Evolutionary conservation across 495 filamentous ascomycete genomes (phyloP).

Genomic region (Penicillium alfredii): DNA sequence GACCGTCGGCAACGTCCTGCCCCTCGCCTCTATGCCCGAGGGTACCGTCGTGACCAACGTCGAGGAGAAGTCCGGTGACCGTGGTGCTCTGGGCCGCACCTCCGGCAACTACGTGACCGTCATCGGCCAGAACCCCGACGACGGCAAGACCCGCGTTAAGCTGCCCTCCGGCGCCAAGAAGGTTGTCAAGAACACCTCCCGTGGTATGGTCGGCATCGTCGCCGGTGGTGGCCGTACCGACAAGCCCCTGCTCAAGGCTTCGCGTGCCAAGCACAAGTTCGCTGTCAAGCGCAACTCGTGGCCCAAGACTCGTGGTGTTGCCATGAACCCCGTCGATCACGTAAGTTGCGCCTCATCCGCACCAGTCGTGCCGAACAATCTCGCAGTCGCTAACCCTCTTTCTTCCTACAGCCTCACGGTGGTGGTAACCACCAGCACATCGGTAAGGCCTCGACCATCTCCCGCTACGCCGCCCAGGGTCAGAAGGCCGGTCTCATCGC

Average conservation of each 20-base stretch:
- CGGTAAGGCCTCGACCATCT: slow-evolving; percentile 99
- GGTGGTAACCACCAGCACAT: slow-evolving; percentile 99
- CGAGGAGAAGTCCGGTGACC: slow-evolving; percentile 97
- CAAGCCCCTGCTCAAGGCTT: slow-evolving; percentile 98
- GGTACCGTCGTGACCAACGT: slow-evolving; percentile 98
- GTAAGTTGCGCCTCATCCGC: slow-evolving; percentile 39
- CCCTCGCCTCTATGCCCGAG: slow-evolving; percentile 88
- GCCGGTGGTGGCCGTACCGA: slow-evolving; percentile 98
- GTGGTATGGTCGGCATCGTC: slow-evolving; percentile 99
- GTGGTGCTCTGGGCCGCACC: slow-evolving; percentile 89
- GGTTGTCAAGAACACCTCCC: slow-evolving; percentile 81
- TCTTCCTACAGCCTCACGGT: slow-evolving; percentile 75
- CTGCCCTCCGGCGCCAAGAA: slow-evolving; percentile 99
- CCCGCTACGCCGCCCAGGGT: slow-evolving; percentile 91
- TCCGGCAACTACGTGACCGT: slow-evolving; percentile 99
- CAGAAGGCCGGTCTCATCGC: slow-evolving; percentile 99
- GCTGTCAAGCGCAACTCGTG: slow-evolving; percentile 99
- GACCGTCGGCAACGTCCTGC: slow-evolving; percentile 94
- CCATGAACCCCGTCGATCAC: slow-evolving; percentile 99
- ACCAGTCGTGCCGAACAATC: not conserved
- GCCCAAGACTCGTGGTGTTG: slow-evolving; percentile 99
- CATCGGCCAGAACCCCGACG: slow-evolving; percentile 97
- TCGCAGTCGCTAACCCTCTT: slow-evolving; percentile 25
- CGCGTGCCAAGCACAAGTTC: slow-evolving; percentile 98
- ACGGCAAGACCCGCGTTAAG: slow-evolving; percentile 99